A percentile compares a stretch with the other conserved stretches of the same genome.
Conservation (phyloP, 768 basidiomycete genomes). For the Cystobasidium ongulense region DNA sequence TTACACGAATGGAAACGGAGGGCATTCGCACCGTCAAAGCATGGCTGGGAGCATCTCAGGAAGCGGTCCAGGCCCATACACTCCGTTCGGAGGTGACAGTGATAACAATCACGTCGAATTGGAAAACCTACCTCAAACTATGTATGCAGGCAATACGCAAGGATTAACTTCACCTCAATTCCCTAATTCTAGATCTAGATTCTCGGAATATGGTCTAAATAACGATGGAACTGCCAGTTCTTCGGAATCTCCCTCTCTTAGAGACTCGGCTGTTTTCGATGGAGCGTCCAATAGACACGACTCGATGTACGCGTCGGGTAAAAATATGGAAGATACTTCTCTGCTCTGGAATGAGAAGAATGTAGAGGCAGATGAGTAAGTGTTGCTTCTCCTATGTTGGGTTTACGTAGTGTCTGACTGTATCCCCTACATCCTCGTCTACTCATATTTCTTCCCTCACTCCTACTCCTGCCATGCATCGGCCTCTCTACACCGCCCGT, state of each 20-base stretch:
- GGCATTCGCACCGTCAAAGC: background rate
- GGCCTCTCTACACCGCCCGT: background rate
- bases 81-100: background rate
- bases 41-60: constrained; percentile 1
- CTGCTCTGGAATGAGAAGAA: constrained; percentile 41
- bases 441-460: too few species aligned
- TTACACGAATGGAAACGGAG: constrained; percentile 1
- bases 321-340: constrained; percentile 28
- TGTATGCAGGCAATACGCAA: background rate
- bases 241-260: background rate
- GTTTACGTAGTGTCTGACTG: background rate
- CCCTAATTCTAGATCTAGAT: constrained; percentile 9
- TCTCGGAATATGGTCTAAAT: constrained; percentile 23
- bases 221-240: constrained; percentile 14
- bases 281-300: constrained; percentile 3
- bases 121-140: background rate
- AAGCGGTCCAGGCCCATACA: background rate
- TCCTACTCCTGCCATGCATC: too few species aligned
- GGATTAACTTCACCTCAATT: background rate
- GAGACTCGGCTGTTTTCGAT: constrained; percentile 26
- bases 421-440: background rate
- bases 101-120: background rate
- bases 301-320: constrained; percentile 1
- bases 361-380: constrained; percentile 31
- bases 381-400: background rate